Base-by-base conservation (phyloP, 1,284 basidiomycete species). In the Acaromyces ingoldii region DNA sequence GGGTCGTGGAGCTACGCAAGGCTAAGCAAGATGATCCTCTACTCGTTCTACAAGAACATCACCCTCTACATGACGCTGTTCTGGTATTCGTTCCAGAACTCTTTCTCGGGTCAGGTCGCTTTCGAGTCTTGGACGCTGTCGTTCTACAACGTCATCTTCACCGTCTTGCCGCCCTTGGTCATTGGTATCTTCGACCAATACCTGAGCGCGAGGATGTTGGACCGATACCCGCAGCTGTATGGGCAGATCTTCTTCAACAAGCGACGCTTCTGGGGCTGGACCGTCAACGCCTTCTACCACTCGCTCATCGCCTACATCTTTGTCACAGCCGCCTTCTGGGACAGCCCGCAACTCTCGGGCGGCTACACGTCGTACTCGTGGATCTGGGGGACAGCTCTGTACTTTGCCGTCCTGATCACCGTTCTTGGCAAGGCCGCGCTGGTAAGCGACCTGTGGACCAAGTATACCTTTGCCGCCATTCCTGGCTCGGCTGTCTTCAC, bases 401-500 rank as follows among this genome's bases (percentile, higher is more conserved):
- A 97, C 76, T 83, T 98, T 42, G 84, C 88, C 1, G 89, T 96
- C 4, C 81, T 98, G 29, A 81, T 96, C 51, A 98, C 93, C 0
- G 93, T 98, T 6, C 82, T 99, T 6, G 93, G 92, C 42, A 99
- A 98, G 77, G 95, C 95, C 6, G 93, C 93, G 1, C 78, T 99
- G 52, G 88, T 98, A 45, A 97, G 93, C 6, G 93, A 98, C 66
- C 77, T 98, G n/a, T 99, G 93, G 95, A 97, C 93, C 2, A 97
- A 98, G 75, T 98, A 97, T 76, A 97, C 92, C 2, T 87, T 92
- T 34, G 89, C 89, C 4, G 67, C 70, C n/a, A 74, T 72, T 49
- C 95, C 93, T 0, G 95, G 95, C 6, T 97, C 95, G 1, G 93
- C 97, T 74, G 75, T 86, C 26, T 93, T 98, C 77, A 91, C 93